Evolutionary conservation across 768 basidiomycete species (phyloP), one percentile per base, ranked within the genome.

Genomic region (Podaxis rugospora): DNA sequence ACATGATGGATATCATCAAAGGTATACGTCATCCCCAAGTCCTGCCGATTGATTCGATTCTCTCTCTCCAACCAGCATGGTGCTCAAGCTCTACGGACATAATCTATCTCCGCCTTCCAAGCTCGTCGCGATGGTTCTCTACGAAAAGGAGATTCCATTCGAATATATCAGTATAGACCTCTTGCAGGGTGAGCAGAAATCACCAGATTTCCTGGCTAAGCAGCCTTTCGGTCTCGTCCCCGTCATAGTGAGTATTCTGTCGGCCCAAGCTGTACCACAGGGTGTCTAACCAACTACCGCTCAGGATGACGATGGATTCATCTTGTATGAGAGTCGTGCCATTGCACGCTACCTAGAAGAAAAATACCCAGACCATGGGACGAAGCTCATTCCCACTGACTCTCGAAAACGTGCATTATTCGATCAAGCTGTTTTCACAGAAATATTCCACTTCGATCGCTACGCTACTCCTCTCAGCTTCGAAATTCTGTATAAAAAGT

Each of bases 171-270:
- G 44, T 11, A 60, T 86, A 68, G 74, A 85, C 64, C 62, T 83
- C 27, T 0, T 52, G 35, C 77, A 75, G 66, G 69, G 67, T 32
- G 70, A 73, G 40, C 80, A 83, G 28, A 85, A 81, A 68, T 5
- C 66, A 0, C 64, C 75, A 0, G 75, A 66, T 16, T 80, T 69
- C 68, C 18, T 76, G 16, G 61, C 67, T 13, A 66, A 73, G 36
- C 83, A 88, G 64, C 87, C 88, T 0, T 86, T 84, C 67, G 83
- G 84, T 9, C 78, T 82, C 65, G 74, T 83, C 28, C 85, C 85
- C 5, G 80, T 76, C 67, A 75, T 86, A 57, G 80, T 78, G 55
- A 55, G 74, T 64, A 16, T 11, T 5, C 9, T 9, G 23, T 7
- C 18, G 3, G 18, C 47, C 3, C 18, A 21, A 25, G 7, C 14